Conservation (phyloP, 352 stramenopile species). For the Plasmopara muralis region DNA sequence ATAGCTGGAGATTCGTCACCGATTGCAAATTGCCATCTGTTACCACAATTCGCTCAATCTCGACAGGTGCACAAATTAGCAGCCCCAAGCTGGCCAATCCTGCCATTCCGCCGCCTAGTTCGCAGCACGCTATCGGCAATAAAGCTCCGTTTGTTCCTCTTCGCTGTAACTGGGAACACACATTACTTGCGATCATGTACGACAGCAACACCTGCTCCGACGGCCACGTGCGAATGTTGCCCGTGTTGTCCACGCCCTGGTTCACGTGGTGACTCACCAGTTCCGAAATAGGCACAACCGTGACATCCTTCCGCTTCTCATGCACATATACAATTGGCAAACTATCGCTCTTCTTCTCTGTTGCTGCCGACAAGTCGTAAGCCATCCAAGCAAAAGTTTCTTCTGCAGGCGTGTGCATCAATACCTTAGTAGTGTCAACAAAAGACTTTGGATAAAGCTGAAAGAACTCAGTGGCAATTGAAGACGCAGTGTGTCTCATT, state of each 20-base stretch:
- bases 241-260: conserved; percentile 80
- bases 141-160: not conserved
- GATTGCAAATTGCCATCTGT: conserved; percentile 70
- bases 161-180: conserved; percentile 25
- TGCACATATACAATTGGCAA: conserved; percentile 35
- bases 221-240: conserved; percentile 83
- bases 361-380: conserved; percentile 27
- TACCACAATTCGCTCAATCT: conserved; percentile 43
- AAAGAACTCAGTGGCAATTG: conserved; percentile 61
- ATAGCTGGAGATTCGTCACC: conserved; percentile 61
- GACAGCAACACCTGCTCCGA: conserved; percentile 69
- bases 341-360: not conserved
- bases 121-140: conserved; percentile 41
- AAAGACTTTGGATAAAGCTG: conserved; percentile 24
- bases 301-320: conserved; percentile 56
- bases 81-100: conserved; percentile 65
- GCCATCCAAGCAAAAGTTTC: conserved; percentile 43
- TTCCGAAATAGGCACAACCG: conserved; percentile 49
- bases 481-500: conserved; percentile 36
- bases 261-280: conserved; percentile 74
- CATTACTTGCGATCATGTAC: conserved; percentile 42
- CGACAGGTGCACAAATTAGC: conserved; percentile 34
- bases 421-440: conserved; percentile 10
- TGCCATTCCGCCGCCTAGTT: conserved; percentile 72
- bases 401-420: conserved; percentile 12